Base-by-base conservation (phyloP, 805 yeast species). In the Hanseniaspora singularis region DNA sequence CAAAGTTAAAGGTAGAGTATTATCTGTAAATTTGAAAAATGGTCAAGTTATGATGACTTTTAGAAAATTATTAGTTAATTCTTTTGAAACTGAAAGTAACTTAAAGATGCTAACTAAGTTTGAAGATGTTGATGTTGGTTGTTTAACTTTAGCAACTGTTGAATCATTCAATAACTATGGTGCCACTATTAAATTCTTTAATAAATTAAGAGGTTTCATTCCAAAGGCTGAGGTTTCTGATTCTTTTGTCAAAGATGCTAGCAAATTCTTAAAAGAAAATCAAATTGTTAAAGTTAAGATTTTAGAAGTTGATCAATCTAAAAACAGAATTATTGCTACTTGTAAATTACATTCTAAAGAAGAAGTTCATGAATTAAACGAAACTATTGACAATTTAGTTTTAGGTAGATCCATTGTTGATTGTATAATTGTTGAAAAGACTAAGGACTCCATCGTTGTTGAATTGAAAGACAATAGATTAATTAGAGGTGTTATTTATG, bases 191-290 rank as follows among this genome's bases (percentile, higher is more conserved):
- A 74, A 87, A 14, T 87, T 92, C 58, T 88, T 85, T 57, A 94
- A 92, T 46, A 70, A 71, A 45, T 61, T 84, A 36, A 74, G 71
- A 53, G 98, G 87, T 0, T 88, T 76, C 60, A 67, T 92, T 51
- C 97, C 98, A 26, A 76, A 79, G 53, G 69, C 79, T 46, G 97
- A 92, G 66, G 83, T 92, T 56, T 81, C 94, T 46, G 97, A 92
- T 64, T 77, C 95, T 1, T 84, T 74, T 60, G 92, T 88, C 33
- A 71, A 69, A 43, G 74, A 76, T 47, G 87, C 95, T 16, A 75
- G 73, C 53, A 89, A 87, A 53, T 81, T 80, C 61, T 71, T 89
- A 54, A 77, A 77, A 53, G 58, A 82, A 14, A 95, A 95, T 4
- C 97, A 92, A 64, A 79, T 95, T 1, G 79, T 92, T 32, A 63